phyloP scores from a whole-genome alignment of 2,329 filamentous ascomycete species.

The Aureobasidium sp. region DNA sequence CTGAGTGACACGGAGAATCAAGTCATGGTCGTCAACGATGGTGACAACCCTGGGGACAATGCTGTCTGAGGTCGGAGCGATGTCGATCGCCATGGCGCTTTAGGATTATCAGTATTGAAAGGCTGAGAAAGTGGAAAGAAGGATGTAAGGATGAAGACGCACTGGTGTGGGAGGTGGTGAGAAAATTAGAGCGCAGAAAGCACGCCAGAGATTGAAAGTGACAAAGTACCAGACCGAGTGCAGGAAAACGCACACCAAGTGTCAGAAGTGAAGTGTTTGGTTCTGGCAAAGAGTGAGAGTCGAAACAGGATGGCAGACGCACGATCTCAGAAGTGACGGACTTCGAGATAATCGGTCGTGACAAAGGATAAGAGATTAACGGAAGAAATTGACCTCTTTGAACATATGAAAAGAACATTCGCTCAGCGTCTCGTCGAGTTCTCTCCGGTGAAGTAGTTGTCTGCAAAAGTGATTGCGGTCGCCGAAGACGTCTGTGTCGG shows the following conservation, averaged over 20 bases:
- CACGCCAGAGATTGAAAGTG: neutral
- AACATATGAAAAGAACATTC: neutral
- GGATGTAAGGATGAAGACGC: neutral
- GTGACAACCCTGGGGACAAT: neutral
- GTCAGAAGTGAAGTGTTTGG: neutral
- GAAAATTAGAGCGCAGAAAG: neutral
- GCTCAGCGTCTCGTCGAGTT: neutral
- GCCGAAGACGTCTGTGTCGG: neutral
- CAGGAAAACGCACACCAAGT: no score
- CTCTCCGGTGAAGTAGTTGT: neutral
- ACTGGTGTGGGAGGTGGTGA: neutral
- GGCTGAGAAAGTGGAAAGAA: neutral
- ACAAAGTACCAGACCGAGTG: neutral
- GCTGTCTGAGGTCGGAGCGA: neutral
- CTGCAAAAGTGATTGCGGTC: neutral
- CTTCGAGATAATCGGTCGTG: neutral
- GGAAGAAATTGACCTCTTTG: neutral
- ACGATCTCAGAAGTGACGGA: neutral
- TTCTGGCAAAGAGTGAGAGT: neutral
- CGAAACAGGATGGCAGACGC: neutral
- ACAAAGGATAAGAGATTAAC: neutral
- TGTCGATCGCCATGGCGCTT: neutral
- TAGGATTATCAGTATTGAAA: neutral
- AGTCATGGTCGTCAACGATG: slow-evolving; percentile 13
- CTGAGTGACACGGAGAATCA: slow-evolving; percentile 16